Base-by-base conservation (phyloP, 2,329 filamentous ascomycete species). In the Fusarium burgessii region DNA sequence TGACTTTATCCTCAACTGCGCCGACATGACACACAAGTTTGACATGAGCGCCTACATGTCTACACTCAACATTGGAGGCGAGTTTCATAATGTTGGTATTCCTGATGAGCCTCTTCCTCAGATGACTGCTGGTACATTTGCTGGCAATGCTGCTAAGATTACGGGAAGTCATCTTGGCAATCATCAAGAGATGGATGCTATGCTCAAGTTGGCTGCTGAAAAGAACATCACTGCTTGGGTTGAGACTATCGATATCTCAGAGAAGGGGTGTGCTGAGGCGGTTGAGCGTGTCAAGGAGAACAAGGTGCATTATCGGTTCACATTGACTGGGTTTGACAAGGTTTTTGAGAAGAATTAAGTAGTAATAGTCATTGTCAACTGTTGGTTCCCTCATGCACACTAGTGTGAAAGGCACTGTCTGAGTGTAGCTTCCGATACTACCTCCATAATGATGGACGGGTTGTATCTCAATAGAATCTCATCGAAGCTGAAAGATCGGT, bases 261-360 rank as follows among this genome's bases (percentile, higher is more conserved):
- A 90, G 77, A 85, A 89, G 71, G 91, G 89, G 0, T 90, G 91
- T 77, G 90, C 90, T 79, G 86, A 93, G 82, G 92, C 89, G 0
- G 87, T 93, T 20, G 86, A 90, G 78, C 86, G 90, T 70, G 87
- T 95, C 54, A 89, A 91, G 77, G 89, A 88, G 70, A 92, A 92
- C 73, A 88, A 93, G 78, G 90, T 94, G 17, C 86, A 86, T 36
- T 95, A 93, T 78, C 85, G 93, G 42, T 91, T 93, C 75, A 93
- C 91, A 1, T 79, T 95, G 75, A 89, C 88, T 15, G 88, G 88
- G 13, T 93, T 87, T 74, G 89, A 93, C 74, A 89, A 91, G 83
- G 88, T 83, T 0, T 93, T 93, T 65, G 61, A 72, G 62, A 52
- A 50, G n/a, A 41, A 57, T 27, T 71, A 58, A 46, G 25, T 49